These are phyloP conservation scores for Aspergillus cristatus DNA, from an alignment of 495 filamentous ascomycete genomes.

Conservation along the genomic window DNA sequence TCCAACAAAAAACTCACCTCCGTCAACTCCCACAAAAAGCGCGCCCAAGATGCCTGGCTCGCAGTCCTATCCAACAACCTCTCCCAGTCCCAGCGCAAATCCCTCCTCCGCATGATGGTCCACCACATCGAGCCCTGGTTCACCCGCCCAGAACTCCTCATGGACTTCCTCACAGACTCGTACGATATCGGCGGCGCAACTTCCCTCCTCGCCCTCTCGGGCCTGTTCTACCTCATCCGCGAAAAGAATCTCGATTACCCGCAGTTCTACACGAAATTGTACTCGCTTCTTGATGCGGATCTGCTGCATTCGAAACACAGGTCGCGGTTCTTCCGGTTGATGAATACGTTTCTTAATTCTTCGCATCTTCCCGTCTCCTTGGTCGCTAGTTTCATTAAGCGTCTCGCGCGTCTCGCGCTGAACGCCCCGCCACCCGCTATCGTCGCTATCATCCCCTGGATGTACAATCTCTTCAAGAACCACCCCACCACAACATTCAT, in stretches of 20 bases:
- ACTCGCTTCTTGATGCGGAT: constrained; percentile 76
- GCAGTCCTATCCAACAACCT: constrained; percentile 55
- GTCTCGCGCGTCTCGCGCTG: constrained; percentile 69
- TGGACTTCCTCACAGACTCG: constrained; percentile 94
- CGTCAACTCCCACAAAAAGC: constrained; percentile 36
- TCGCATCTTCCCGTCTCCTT: constrained; percentile 86
- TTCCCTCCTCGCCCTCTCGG: constrained; percentile 81
- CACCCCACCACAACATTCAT: constrained; percentile 91
- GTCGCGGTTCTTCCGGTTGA: constrained; percentile 82
- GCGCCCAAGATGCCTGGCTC: constrained; percentile 77
- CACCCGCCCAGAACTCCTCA: constrained; percentile 71
- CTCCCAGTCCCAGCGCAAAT: constrained; percentile 68
- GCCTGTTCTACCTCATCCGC: constrained; percentile 90
- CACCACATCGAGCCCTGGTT: constrained; percentile 81
- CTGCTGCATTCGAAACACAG: constrained; percentile 90
- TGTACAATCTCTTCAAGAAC: constrained; percentile 88
- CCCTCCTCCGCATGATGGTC: constrained; percentile 62
- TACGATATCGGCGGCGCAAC: constrained; percentile 79
- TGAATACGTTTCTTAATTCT: constrained; percentile 87
- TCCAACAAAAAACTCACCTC: constrained; percentile 43
- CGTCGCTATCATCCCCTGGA: constrained; percentile 79
- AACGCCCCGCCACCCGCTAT: constrained; percentile 81
- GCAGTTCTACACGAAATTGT: constrained; percentile 86
- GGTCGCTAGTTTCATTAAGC: constrained; percentile 93
- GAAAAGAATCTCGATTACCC: constrained; percentile 94